A percentile compares a stretch with the other conserved stretches of the same genome.
Evolutionary conservation across 768 basidiomycete genomes (phyloP).

Genomic region (Boletus rufocinnamomeus): DNA sequence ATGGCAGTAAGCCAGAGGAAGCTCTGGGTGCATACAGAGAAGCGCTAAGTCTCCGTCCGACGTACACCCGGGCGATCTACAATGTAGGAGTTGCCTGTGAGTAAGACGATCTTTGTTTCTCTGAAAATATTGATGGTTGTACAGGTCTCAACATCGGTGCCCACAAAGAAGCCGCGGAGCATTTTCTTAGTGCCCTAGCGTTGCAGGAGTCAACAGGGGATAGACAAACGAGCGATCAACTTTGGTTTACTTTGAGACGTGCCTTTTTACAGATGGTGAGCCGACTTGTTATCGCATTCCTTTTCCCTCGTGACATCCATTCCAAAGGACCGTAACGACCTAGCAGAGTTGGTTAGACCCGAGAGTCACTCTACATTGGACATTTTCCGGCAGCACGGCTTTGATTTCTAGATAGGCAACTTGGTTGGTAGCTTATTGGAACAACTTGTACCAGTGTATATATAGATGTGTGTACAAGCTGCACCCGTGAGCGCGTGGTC

Average conservation of each 20-base stretch:
- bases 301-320: background rate
- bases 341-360: conserved; percentile 73
- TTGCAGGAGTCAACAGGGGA: conserved; percentile 70
- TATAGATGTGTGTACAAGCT: background rate
- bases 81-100: conserved; percentile 97
- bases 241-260: conserved; percentile 89
- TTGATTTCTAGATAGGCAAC: conserved; percentile 69
- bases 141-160: conserved; percentile 94
- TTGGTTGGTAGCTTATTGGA: background rate
- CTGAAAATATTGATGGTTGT: conserved; percentile 6
- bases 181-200: conserved; percentile 83
- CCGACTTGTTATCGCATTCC: background rate
- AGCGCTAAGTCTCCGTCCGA: conserved; percentile 87
- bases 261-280: conserved; percentile 78
- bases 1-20: conserved; percentile 92
- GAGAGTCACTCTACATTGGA: conserved; percentile 64
- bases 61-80: conserved; percentile 95
- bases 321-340: conserved; percentile 71
- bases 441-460: background rate
- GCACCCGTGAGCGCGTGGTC: background rate
- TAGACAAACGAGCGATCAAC: conserved; percentile 74
- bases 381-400: conserved; percentile 78
- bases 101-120: conserved; percentile 34
- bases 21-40: conserved; percentile 88
- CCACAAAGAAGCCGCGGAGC: conserved; percentile 93